phyloP scores from a whole-genome alignment of 1,139 yeast species.

The Sugiyamaella xylanicola region DNA sequence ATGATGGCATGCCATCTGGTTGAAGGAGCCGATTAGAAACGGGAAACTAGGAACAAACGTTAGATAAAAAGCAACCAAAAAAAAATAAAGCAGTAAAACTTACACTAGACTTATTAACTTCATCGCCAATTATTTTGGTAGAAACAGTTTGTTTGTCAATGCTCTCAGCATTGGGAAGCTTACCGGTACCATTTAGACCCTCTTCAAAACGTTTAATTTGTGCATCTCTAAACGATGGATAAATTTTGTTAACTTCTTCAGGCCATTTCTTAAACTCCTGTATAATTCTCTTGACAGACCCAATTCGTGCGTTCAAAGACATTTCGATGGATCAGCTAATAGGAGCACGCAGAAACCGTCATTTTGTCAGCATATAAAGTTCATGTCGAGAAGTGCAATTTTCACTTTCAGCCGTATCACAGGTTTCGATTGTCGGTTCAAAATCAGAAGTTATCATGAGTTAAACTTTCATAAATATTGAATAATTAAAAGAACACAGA shows the following conservation, averaged over 20 bases:
- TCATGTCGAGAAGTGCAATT: conserved; percentile 7
- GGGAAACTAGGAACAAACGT: conserved; percentile 38
- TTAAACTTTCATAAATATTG: too few species aligned
- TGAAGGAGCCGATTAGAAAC: conserved; percentile 57
- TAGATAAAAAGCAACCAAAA: too few species aligned
- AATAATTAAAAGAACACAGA: background rate
- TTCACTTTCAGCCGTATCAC: conserved; percentile 5
- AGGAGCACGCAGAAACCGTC: too few species aligned
- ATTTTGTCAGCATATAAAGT: too few species aligned
- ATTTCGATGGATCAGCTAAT: too few species aligned
- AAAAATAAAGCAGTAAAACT: too few species aligned
- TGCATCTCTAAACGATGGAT: conserved; percentile 39
- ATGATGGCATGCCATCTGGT: conserved; percentile 84
- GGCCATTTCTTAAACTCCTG: conserved; percentile 35
- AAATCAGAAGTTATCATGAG: too few species aligned
- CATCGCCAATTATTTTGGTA: conserved; percentile 31
- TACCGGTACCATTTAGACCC: conserved; percentile 29
- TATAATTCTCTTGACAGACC: conserved; percentile 26
- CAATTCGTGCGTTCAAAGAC: conserved; percentile 26
- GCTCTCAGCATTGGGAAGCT: conserved; percentile 31
- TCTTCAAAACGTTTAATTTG: conserved; percentile 36
- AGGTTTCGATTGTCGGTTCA: too few species aligned
- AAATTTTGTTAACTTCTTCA: conserved; percentile 39
- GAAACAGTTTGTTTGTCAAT: conserved; percentile 37
- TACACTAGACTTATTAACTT: conserved; percentile 32